Evolutionary conservation across 202 grass and related monocot species (phyloP).

Genomic region (Brachypodium distachyon): DNA sequence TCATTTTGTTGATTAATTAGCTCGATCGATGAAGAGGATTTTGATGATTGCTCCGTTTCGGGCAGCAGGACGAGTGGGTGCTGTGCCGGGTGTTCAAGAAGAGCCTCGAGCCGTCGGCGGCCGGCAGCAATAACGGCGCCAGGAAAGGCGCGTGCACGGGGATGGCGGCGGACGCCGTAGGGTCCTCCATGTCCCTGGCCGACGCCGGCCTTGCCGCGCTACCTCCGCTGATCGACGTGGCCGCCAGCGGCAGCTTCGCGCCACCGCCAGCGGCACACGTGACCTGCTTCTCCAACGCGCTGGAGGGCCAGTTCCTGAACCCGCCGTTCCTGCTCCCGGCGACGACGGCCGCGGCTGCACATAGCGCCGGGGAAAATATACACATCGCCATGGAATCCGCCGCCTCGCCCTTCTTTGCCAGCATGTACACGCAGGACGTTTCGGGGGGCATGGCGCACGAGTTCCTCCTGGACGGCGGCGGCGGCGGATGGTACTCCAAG

Average conservation of each 20-base stretch:
- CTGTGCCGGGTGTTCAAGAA: slow-evolving; percentile 69
- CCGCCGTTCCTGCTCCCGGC: slow-evolving; percentile 14
- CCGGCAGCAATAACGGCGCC: neutral
- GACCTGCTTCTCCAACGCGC: slow-evolving; percentile 91
- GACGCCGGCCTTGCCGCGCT: slow-evolving; percentile 9
- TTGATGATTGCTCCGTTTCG: neutral
- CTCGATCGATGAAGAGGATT: neutral
- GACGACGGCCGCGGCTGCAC: too few relatives aligned
- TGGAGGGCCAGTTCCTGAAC: slow-evolving; percentile 41
- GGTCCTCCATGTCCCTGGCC: neutral
- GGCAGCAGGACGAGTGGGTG: slow-evolving; percentile 58
- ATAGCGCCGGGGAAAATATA: too few relatives aligned
- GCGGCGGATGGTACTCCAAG: slow-evolving; percentile 34
- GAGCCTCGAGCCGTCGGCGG: slow-evolving; percentile 15
- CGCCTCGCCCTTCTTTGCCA: slow-evolving; percentile 14
- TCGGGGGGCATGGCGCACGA: slow-evolving; percentile 10
- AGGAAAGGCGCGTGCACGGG: slow-evolving; percentile 2
- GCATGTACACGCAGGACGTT: slow-evolving; percentile 20
- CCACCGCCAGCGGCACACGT: slow-evolving; percentile 32
- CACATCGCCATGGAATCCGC: neutral
- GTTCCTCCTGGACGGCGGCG: slow-evolving; percentile 20
- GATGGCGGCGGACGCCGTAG: neutral
- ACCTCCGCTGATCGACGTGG: slow-evolving; percentile 44
- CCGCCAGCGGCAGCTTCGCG: slow-evolving; percentile 1
- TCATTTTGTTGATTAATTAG: neutral